Conservation (phyloP, 1,284 basidiomycete genomes). For the Moniliella sp. region DNA sequence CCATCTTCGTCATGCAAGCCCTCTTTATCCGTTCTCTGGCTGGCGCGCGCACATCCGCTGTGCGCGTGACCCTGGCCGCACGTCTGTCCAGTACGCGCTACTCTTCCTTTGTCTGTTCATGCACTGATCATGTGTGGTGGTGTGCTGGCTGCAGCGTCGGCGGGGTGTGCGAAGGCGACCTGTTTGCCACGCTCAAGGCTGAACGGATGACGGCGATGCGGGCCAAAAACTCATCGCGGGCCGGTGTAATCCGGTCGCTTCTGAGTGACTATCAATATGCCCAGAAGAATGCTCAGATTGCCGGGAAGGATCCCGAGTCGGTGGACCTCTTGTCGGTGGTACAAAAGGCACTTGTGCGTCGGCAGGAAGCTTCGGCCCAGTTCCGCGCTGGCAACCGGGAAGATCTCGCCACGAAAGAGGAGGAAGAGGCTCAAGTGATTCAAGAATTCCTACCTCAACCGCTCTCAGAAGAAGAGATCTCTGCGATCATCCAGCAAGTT, state of each 20-base stretch:
- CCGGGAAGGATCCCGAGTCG: slow-evolving; percentile 3
- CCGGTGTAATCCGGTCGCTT: slow-evolving; percentile 14
- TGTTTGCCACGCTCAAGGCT: slow-evolving; percentile 10
- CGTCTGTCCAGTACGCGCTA: too few relatives aligned
- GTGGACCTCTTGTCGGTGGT: slow-evolving; percentile 10
- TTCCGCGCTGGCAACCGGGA: slow-evolving; percentile 13
- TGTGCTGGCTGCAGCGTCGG: neutral
- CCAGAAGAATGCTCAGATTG: slow-evolving; percentile 5
- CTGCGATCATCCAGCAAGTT: neutral
- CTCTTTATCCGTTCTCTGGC: too few relatives aligned
- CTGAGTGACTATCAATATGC: slow-evolving; percentile 19
- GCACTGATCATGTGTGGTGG: too few relatives aligned
- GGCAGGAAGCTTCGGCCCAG: slow-evolving; percentile 12
- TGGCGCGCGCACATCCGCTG: too few relatives aligned
- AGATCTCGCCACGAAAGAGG: slow-evolving; percentile 18
- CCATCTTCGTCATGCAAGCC: too few relatives aligned
- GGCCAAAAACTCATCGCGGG: slow-evolving; percentile 12
- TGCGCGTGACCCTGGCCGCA: too few relatives aligned
- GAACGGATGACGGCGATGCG: slow-evolving; percentile 20
- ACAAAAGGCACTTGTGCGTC: slow-evolving; percentile 12
- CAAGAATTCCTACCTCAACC: slow-evolving; percentile 9
- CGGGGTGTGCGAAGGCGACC: slow-evolving; percentile 4
- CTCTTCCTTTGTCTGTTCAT: too few relatives aligned
- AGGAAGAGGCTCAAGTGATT: slow-evolving; percentile 12
- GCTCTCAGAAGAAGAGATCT: slow-evolving; percentile 3